phyloP scores from a whole-genome alignment of 371 early-diverging fungal genomes.

The Mucor saturninus region DNA sequence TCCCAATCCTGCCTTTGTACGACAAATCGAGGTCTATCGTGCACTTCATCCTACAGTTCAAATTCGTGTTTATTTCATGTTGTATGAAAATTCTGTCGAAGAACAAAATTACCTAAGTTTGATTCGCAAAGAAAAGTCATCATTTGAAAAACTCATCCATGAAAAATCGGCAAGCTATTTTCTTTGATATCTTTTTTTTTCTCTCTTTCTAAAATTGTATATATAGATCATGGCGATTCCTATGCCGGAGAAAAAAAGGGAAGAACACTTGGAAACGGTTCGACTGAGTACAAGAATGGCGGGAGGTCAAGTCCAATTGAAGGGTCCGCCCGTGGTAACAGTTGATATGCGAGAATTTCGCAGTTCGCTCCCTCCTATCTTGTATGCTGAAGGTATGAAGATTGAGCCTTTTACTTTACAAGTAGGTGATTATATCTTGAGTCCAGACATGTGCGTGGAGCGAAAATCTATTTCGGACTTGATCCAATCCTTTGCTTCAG shows the following conservation, averaged over 20 bases:
- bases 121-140: conserved; percentile 89
- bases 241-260: conserved; percentile 53
- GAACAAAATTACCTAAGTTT: conserved; percentile 90
- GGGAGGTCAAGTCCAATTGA: conserved; percentile 50
- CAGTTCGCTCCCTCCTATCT: conserved; percentile 86
- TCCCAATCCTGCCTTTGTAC: conserved; percentile 85
- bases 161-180: conserved; percentile 77
- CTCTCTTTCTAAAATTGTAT: no score
- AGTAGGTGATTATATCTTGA: conserved; percentile 96
- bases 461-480: conserved; percentile 94
- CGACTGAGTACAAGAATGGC: conserved; percentile 62
- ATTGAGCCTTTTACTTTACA: conserved; percentile 86
- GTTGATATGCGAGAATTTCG: conserved; percentile 97
- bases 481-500: conserved; percentile 81
- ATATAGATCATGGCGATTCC: conserved; percentile 74
- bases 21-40: conserved; percentile 85
- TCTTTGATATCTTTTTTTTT: not conserved
- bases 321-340: conserved; percentile 60
- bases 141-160: conserved; percentile 92
- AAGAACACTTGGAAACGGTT: conserved; percentile 53
- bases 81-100: conserved; percentile 94
- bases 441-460: conserved; percentile 90
- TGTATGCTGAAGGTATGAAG: conserved; percentile 81
- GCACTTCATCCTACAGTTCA: conserved; percentile 60
- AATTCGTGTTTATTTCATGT: conserved; percentile 86